A percentile compares a stretch with the other conserved stretches of the same genome.
Evolutionary conservation across 2,329 filamentous ascomycete genomes (phyloP).

Genomic region (Fusarium denticulatum): DNA sequence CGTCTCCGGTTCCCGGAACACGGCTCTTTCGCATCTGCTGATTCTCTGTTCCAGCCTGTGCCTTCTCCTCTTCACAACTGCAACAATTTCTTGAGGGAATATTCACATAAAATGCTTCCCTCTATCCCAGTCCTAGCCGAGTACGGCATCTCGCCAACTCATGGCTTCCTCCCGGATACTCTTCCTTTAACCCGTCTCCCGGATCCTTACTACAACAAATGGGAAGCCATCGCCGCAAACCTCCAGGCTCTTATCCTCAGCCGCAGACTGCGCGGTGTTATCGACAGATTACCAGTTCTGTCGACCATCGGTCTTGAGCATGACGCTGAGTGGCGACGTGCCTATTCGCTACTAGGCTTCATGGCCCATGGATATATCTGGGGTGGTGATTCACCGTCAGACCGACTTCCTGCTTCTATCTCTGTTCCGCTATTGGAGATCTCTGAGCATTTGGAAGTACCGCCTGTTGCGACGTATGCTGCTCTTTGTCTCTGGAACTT

Average conservation of each 20-base stretch:
- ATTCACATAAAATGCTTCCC: conserved; percentile 57
- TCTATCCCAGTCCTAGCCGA: conserved; percentile 73
- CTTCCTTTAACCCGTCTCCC: conserved; percentile 82
- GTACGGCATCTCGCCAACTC: conserved; percentile 80
- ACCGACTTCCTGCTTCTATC: conserved; percentile 81
- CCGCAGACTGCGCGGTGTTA: conserved; percentile 80
- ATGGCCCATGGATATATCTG: conserved; percentile 96
- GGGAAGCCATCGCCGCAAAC: conserved; percentile 88
- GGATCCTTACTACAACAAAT: conserved; percentile 92
- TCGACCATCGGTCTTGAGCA: conserved; percentile 83
- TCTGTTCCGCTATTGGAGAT: conserved; percentile 84
- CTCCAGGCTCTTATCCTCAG: conserved; percentile 88
- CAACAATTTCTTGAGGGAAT: not conserved
- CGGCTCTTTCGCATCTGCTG: conserved; percentile 10
- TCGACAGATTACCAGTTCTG: conserved; percentile 84
- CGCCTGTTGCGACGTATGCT: conserved; percentile 93
- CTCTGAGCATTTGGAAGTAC: conserved; percentile 82
- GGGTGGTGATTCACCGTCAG: conserved; percentile 85
- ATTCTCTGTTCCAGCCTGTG: not conserved
- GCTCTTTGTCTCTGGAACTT: conserved; percentile 96
- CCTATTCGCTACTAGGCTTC: conserved; percentile 89
- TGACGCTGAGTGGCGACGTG: conserved; percentile 91
- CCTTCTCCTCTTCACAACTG: conserved; percentile 1
- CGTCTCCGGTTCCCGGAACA: conserved; percentile 30
- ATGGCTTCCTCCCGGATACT: conserved; percentile 89